Evolutionary conservation across 2,329 filamentous ascomycete species (phyloP).

Genomic region (Biscogniauxia mediterranea): DNA sequence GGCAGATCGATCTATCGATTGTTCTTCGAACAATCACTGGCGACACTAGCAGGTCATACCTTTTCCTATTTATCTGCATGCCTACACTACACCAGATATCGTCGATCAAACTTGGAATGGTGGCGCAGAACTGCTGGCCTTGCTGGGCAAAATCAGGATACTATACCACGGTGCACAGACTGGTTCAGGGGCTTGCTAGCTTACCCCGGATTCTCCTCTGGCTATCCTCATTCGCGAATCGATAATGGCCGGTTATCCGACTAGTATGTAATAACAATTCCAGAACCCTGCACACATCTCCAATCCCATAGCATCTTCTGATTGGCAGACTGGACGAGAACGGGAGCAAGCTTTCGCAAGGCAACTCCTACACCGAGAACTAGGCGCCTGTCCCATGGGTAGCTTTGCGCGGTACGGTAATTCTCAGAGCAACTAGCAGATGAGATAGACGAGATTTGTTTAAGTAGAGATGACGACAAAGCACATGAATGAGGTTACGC

Average conservation of each 20-base stretch:
- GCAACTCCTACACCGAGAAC: neutral
- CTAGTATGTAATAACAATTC: neutral
- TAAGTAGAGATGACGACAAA: neutral
- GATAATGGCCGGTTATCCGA: conserved; percentile 6
- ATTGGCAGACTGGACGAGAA: neutral
- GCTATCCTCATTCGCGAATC: conserved; percentile 14
- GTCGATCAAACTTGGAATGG: neutral
- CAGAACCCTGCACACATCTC: neutral
- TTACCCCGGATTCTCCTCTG: conserved; percentile 30
- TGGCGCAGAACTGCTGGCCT: neutral
- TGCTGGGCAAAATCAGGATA: neutral
- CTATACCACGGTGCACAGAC: neutral
- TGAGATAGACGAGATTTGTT: neutral
- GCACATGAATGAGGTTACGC: neutral
- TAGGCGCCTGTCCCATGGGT: neutral
- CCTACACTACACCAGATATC: neutral
- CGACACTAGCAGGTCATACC: neutral
- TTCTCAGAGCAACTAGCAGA: neutral
- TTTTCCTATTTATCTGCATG: neutral
- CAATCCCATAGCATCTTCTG: neutral
- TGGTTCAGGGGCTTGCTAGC: conserved; percentile 12
- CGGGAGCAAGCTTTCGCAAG: neutral
- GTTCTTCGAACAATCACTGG: neutral
- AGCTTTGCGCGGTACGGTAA: neutral
- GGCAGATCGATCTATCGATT: neutral